Evolutionary conservation across 225 moss, liverwort and hornwort species (phyloP).

Genomic region (Climacium dendroides): DNA sequence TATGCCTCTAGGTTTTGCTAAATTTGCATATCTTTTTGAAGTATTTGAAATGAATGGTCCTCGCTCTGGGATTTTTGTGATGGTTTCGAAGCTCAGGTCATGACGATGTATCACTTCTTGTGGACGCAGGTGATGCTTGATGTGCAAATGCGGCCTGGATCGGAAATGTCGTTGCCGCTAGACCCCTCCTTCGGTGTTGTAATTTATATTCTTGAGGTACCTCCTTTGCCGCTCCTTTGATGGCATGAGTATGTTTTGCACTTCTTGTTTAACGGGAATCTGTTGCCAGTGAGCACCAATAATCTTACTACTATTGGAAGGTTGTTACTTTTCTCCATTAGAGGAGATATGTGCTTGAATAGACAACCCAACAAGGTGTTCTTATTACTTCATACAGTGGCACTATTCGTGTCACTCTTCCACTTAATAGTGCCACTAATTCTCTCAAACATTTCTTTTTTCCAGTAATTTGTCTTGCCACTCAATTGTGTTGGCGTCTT

Average conservation of each 20-base stretch:
- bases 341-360: background rate
- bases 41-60: background rate
- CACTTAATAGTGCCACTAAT: background rate
- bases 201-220: constrained; percentile 43
- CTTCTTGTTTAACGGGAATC: background rate
- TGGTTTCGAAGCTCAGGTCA: background rate
- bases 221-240: background rate
- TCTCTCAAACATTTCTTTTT: background rate
- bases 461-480: background rate
- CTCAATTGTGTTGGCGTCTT: background rate
- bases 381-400: background rate
- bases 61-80: background rate
- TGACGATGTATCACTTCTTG: background rate
- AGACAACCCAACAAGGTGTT: background rate
- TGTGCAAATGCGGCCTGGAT: constrained; percentile 45
- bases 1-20: background rate
- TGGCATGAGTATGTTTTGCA: background rate
- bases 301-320: background rate
- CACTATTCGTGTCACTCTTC: background rate
- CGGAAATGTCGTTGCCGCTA: constrained; percentile 24
- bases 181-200: constrained; percentile 20
- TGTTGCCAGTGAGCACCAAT: background rate
- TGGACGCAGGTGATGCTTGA: constrained; percentile 44
- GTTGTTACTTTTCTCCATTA: background rate
- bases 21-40: background rate